Conservation (phyloP, 2,329 filamentous ascomycete genomes). For the Ilyonectria sp. region DNA sequence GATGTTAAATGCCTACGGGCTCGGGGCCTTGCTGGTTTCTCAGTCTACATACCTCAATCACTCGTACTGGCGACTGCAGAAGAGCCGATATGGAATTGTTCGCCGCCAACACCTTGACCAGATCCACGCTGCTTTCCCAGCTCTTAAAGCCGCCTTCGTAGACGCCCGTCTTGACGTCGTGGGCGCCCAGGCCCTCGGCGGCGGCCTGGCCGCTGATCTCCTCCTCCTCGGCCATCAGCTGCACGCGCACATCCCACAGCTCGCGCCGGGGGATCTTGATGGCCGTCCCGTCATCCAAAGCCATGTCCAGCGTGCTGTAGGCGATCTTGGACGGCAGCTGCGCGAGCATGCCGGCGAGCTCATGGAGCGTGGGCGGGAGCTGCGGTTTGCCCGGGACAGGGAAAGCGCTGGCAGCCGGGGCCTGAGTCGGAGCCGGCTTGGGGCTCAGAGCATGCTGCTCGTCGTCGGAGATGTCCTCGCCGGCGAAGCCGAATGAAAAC, state of each 20-base stretch:
- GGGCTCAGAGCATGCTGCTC: constrained; percentile 48
- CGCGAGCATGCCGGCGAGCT: constrained; percentile 65
- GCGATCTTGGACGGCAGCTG: constrained; percentile 81
- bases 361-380: constrained; percentile 68
- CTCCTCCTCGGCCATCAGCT: constrained; percentile 83
- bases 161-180: constrained; percentile 85
- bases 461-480: constrained; percentile 72
- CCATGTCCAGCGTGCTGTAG: constrained; percentile 74
- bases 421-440: constrained; percentile 35
- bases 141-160: constrained; percentile 93
- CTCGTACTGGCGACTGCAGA: constrained; percentile 55
- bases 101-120: constrained; percentile 76
- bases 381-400: constrained; percentile 74
- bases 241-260: constrained; percentile 85
- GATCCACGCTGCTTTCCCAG: constrained; percentile 88
- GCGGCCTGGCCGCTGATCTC: constrained; percentile 54
- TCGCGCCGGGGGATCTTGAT: constrained; percentile 79
- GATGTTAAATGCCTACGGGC: constrained; percentile 18
- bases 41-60: constrained; percentile 68
- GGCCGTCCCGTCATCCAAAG: constrained; percentile 67
- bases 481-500: constrained; percentile 74
- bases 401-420: constrained; percentile 63
- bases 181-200: constrained; percentile 70
- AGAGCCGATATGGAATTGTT: constrained; percentile 55
- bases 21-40: neutral